Evolutionary conservation across 768 basidiomycete genomes (phyloP).

Genomic region (Crassisporium funariophilum): DNA sequence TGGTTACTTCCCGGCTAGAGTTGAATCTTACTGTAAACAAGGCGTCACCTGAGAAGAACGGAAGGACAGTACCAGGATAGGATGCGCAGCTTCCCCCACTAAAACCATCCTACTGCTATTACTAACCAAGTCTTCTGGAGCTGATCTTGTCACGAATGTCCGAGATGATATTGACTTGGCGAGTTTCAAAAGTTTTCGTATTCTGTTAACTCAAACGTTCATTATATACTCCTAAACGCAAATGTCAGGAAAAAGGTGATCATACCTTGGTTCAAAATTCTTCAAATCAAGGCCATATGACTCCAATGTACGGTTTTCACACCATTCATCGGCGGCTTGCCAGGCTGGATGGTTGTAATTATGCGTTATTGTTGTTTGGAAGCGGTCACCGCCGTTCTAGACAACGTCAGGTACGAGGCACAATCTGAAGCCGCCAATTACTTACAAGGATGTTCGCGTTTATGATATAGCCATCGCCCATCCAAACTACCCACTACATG

Average conservation of each 20-base stretch:
- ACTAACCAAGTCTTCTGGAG: slow-evolving; percentile 52
- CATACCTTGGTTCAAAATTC: slow-evolving; percentile 37
- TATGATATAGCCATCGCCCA: slow-evolving; percentile 22
- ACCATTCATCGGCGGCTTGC: slow-evolving; percentile 31
- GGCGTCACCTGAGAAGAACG: too few species aligned
- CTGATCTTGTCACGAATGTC: slow-evolving; percentile 28
- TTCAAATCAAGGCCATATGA: slow-evolving; percentile 34
- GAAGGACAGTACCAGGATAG: too few species aligned
- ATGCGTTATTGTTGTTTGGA: slow-evolving; percentile 26
- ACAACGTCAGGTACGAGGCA: background rate
- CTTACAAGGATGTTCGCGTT: slow-evolving; percentile 28
- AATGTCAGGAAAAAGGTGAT: background rate
- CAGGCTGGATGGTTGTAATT: slow-evolving; percentile 18
- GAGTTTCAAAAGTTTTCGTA: slow-evolving; percentile 34
- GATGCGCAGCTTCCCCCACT: slow-evolving; percentile 63
- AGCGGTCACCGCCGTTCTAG: slow-evolving; percentile 28
- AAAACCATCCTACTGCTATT: slow-evolving; percentile 46
- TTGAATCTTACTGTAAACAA: too few species aligned
- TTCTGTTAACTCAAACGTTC: too few species aligned
- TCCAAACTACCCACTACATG: slow-evolving; percentile 7
- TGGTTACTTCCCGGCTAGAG: slow-evolving; percentile 55
- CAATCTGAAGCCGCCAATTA: slow-evolving; percentile 2
- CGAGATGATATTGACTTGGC: slow-evolving; percentile 31
- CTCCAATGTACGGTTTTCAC: slow-evolving; percentile 29
- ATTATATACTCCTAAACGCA: too few species aligned